Evolutionary conservation across 1,284 basidiomycete genomes (phyloP).

Genomic region (Ceratobasidium sp.): DNA sequence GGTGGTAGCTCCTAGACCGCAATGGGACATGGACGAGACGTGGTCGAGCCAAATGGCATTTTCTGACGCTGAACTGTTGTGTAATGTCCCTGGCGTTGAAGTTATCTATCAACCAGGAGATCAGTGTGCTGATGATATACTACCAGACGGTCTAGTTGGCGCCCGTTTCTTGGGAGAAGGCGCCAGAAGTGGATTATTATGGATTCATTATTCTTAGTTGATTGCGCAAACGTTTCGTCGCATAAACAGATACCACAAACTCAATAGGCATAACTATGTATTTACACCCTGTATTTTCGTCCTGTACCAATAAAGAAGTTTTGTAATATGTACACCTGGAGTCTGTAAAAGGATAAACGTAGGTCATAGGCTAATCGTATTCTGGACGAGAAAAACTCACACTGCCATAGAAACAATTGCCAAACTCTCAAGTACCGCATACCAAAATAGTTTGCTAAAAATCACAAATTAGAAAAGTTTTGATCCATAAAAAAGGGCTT

Average conservation of each 20-base stretch:
- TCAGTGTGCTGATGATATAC: slow-evolving; percentile 13
- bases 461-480: slow-evolving; percentile 54
- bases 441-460: slow-evolving; percentile 88
- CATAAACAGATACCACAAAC: slow-evolving; percentile 25
- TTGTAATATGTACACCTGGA: slow-evolving; percentile 91
- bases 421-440: slow-evolving; percentile 81
- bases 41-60: neutral
- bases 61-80: slow-evolving; percentile 19
- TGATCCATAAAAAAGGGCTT: slow-evolving; percentile 56
- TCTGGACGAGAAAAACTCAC: slow-evolving; percentile 62
- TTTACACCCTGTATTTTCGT: slow-evolving; percentile 83
- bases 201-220: slow-evolving; percentile 11
- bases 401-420: slow-evolving; percentile 85
- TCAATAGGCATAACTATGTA: slow-evolving; percentile 30
- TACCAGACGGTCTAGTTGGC: slow-evolving; percentile 34
- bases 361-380: slow-evolving; percentile 46
- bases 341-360: slow-evolving; percentile 60
- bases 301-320: slow-evolving; percentile 94
- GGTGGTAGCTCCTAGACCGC: slow-evolving; percentile 26
- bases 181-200: slow-evolving; percentile 32
- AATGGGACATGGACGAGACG: slow-evolving; percentile 34
- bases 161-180: slow-evolving; percentile 24
- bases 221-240: neutral
- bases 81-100: slow-evolving; percentile 34
- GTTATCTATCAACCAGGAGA: slow-evolving; percentile 27